Evolutionary conservation across 495 filamentous ascomycete genomes (phyloP).

Genomic region (Saxophila tyrrhenica): DNA sequence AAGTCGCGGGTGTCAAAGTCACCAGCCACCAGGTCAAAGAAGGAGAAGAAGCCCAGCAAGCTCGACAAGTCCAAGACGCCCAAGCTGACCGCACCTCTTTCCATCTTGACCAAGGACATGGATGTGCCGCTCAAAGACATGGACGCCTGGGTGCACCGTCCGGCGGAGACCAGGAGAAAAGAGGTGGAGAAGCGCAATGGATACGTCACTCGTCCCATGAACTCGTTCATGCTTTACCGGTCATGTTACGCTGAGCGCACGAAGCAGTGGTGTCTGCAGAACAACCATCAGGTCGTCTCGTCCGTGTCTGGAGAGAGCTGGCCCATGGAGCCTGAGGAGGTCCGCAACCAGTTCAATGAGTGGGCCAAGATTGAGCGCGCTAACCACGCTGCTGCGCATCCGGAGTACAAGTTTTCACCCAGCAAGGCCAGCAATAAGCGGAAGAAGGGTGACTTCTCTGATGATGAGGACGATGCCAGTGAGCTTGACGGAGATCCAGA

Average conservation of each 20-base stretch:
- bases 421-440: slow-evolving; percentile 55
- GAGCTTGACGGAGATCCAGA: slow-evolving; percentile 16
- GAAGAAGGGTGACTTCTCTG: slow-evolving; percentile 28
- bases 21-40: slow-evolving; percentile 37
- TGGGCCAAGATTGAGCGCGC: slow-evolving; percentile 71
- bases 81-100: slow-evolving; percentile 58
- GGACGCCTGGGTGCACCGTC: slow-evolving; percentile 66
- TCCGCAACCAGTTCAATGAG: slow-evolving; percentile 69
- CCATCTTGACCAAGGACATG: slow-evolving; percentile 60
- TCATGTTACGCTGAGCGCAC: slow-evolving; percentile 82
- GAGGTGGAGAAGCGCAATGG: slow-evolving; percentile 62
- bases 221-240: slow-evolving; percentile 97
- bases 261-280: slow-evolving; percentile 70
- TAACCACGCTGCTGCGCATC: slow-evolving; percentile 79
- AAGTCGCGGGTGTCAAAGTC: slow-evolving; percentile 32
- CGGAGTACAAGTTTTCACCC: slow-evolving; percentile 91
- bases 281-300: slow-evolving; percentile 92
- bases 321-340: slow-evolving; percentile 60
- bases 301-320: slow-evolving; percentile 73
- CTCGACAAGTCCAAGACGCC: slow-evolving; percentile 38
- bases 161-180: slow-evolving; percentile 48
- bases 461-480: slow-evolving; percentile 19
- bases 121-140: slow-evolving; percentile 65
- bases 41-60: slow-evolving; percentile 37
- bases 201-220: slow-evolving; percentile 87